Base-by-base conservation (phyloP, 1,284 basidiomycete species). In the Moesziomyces globuligerus region DNA sequence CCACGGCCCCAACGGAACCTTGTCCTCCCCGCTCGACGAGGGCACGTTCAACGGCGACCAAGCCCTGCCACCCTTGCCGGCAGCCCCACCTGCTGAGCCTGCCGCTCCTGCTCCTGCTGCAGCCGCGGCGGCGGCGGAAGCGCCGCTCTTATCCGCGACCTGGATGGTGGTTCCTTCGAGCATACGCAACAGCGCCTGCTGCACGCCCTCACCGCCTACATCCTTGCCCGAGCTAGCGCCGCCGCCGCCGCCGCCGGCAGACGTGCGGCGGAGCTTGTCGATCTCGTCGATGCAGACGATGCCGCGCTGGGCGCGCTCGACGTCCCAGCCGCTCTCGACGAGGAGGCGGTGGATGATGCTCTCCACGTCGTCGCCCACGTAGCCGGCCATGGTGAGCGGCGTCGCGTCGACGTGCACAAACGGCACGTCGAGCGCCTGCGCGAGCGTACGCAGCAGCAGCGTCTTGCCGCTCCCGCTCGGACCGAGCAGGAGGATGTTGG, bases 281-380 rank as follows among this genome's bases (percentile, higher is more conserved):
- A 94, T 86, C 84, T 98, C 95, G 78, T 98, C 95, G 48, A 98
- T 94, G 81, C 94, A 95, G 20, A 97, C 90, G 58, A 98, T 97
- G 4, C 76, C 74, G 3, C 58, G 11, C 45, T 76, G 60, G 0
- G 74, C 74, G 0, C 50, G 38, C 15, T 37, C 49, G 1, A 73
- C 50, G 44, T 76, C 70, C 58, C 75, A 66, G 0, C 48, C 64
- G 7, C 71, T 54, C 9, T 61, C 65, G 3, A 65, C 62, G 3
- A 76, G 45, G 36, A 76, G 41, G 7, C 75, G 46, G 17, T 67
- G 57, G 21, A 71, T 62, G 53, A 75, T 73, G 18, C 49, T 53
- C 39, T 76, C 75, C 3, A 75, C 72, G 36, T 78, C 76, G 32
- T 78, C 75, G 9, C 76, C 76, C 1, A 78, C 76, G 28, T 78